Conservation (phyloP, 805 yeast genomes). For the Lachancea sp. region DNA sequence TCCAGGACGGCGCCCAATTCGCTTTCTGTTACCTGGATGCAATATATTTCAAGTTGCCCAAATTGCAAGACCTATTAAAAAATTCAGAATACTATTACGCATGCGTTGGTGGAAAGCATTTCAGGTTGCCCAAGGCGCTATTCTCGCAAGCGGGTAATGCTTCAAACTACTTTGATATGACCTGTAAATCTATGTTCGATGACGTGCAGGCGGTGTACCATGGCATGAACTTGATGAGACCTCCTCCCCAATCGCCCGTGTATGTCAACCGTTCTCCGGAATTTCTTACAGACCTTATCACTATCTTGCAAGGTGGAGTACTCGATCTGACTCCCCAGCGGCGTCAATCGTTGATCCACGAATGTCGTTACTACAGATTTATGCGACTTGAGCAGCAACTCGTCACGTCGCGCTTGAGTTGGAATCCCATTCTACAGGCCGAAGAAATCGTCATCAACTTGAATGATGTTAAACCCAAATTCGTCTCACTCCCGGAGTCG, state of each 20-base stretch:
- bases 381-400: conserved; percentile 66
- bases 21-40: conserved; percentile 64
- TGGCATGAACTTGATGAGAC: conserved; percentile 49
- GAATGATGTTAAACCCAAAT: conserved; percentile 39
- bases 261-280: conserved; percentile 46
- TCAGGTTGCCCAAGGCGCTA: conserved; percentile 52
- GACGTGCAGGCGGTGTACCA: conserved; percentile 42
- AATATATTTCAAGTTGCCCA: conserved; percentile 58
- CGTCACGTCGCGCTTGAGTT: conserved; percentile 43
- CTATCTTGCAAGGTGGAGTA: conserved; percentile 49
- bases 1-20: conserved; percentile 55
- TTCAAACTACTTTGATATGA: conserved; percentile 71
- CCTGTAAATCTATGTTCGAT: conserved; percentile 45
- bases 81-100: conserved; percentile 51
- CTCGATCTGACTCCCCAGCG: conserved; percentile 48
- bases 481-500: conserved; percentile 23
- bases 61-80: conserved; percentile 43
- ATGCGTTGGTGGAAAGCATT: conserved; percentile 51
- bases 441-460: conserved; percentile 55
- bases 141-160: conserved; percentile 57
- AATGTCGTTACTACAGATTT: conserved; percentile 73
- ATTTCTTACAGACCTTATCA: conserved; percentile 50
- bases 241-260: conserved; percentile 66
- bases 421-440: conserved; percentile 44
- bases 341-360: conserved; percentile 52